These are phyloP conservation scores for Raddia guianensis DNA, from an alignment of 176 grass and related monocot species.

Conservation along the genomic window DNA sequence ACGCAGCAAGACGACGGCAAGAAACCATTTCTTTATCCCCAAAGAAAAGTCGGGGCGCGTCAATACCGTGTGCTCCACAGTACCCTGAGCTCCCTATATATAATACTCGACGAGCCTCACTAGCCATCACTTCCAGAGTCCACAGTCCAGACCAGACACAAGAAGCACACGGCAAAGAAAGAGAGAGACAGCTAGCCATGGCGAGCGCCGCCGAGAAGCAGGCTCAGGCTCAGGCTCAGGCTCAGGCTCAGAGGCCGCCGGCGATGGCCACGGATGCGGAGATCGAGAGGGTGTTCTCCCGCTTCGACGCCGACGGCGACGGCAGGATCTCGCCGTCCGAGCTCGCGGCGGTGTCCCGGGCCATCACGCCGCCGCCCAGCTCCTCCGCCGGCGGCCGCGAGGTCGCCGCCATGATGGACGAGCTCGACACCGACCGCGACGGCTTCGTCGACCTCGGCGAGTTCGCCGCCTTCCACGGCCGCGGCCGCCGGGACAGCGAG, in stretches of 20 bases:
- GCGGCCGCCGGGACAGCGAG: not conserved
- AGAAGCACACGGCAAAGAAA: not conserved
- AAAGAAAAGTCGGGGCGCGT: slow-evolving; percentile 30
- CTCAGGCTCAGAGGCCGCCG: not conserved
- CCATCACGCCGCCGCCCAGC: slow-evolving; percentile 50
- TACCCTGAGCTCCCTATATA: not conserved
- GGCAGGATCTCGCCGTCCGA: slow-evolving; percentile 75
- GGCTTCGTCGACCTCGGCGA: slow-evolving; percentile 74
- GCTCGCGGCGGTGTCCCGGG: slow-evolving; percentile 52
- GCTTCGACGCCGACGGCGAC: slow-evolving; percentile 85
- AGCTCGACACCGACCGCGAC: slow-evolving; percentile 79
- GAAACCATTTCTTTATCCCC: slow-evolving; percentile 19
- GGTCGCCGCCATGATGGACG: slow-evolving; percentile 74
- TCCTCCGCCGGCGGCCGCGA: slow-evolving; percentile 32
- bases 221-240: not conserved
- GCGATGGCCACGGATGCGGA: slow-evolving; percentile 34
- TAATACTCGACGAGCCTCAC: not conserved
- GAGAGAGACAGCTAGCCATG: slow-evolving; percentile 20
- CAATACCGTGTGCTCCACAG: slow-evolving; percentile 3
- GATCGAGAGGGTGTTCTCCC: slow-evolving; percentile 71
- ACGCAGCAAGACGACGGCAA: not conserved
- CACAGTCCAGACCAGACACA: too few relatives aligned
- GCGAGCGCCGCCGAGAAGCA: slow-evolving; percentile 36
- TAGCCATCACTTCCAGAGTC: not conserved
- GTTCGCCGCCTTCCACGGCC: slow-evolving; percentile 72